Evolutionary conservation across 768 basidiomycete genomes (phyloP).

Genomic region (Suillus ampliporus): DNA sequence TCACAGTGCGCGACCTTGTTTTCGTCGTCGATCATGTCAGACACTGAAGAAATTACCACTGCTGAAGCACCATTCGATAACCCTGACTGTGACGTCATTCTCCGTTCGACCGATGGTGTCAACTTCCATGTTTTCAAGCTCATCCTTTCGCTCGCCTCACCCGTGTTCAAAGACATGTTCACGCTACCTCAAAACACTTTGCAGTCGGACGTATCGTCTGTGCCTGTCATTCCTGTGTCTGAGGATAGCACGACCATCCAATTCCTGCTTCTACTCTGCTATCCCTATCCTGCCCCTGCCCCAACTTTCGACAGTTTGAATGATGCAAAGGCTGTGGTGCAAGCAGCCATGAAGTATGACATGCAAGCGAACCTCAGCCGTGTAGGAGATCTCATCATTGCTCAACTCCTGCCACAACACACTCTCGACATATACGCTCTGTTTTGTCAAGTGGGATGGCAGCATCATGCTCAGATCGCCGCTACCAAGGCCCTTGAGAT

Average conservation of each 20-base stretch:
- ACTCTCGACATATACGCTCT: slow-evolving; percentile 36
- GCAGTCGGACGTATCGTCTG: slow-evolving; percentile 17
- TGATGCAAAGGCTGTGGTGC: slow-evolving; percentile 18
- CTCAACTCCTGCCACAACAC: slow-evolving; percentile 17
- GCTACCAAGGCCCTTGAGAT: slow-evolving; percentile 27
- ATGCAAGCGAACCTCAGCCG: slow-evolving; percentile 27
- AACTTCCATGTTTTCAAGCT: slow-evolving; percentile 43
- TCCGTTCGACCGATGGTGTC: slow-evolving; percentile 41
- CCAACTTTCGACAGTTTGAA: slow-evolving; percentile 15
- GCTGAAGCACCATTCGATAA: slow-evolving; percentile 33
- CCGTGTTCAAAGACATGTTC: slow-evolving; percentile 39
- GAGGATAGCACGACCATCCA: slow-evolving; percentile 45
- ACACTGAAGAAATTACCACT: slow-evolving; percentile 7
- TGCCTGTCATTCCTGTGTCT: slow-evolving; percentile 45
- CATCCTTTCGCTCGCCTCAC: slow-evolving; percentile 42
- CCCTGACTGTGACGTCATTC: slow-evolving; percentile 39
- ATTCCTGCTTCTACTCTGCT: slow-evolving; percentile 45
- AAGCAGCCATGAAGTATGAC: slow-evolving; percentile 29
- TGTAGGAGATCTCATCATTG: slow-evolving; percentile 19
- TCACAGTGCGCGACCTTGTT: too few species aligned
- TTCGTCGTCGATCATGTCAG: neutral
- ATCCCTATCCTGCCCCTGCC: slow-evolving; percentile 44
- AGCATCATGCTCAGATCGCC: slow-evolving; percentile 26
- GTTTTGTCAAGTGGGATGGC: slow-evolving; percentile 26
- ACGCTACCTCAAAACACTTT: slow-evolving; percentile 17